phyloP scores from a whole-genome alignment of 495 filamentous ascomycete genomes.

The Penicillium paxilli region DNA sequence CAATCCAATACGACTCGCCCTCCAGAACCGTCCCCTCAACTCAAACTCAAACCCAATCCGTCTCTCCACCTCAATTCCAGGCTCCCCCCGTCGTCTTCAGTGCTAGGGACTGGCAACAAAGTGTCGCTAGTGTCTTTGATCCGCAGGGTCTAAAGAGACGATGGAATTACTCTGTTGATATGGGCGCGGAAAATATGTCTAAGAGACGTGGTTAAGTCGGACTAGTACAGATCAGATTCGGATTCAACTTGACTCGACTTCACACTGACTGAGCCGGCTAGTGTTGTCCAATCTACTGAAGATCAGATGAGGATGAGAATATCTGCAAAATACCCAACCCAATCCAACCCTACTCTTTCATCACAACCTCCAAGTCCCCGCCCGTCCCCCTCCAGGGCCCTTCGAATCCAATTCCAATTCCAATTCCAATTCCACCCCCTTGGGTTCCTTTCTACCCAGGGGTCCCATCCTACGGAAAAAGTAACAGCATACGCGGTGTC shows the following conservation, averaged over 20 bases:
- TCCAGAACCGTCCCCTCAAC: conserved; percentile 33
- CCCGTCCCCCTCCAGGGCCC: background rate
- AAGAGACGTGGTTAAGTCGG: conserved; percentile 39
- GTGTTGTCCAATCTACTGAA: no score
- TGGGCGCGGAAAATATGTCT: conserved; percentile 26
- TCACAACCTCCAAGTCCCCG: background rate
- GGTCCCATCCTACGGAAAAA: no score
- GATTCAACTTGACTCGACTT: no score
- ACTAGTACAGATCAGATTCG: no score
- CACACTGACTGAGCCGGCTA: no score
- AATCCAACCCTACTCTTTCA: background rate
- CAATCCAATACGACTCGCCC: conserved; percentile 38
- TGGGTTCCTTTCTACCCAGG: no score
- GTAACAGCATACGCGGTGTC: no score
- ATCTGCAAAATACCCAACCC: background rate
- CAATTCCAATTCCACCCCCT: no score
- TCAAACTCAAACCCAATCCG: conserved; percentile 53
- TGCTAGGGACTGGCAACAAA: conserved; percentile 95
- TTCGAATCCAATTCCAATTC: no score
- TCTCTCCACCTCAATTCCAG: conserved; percentile 56
- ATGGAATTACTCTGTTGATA: conserved; percentile 56
- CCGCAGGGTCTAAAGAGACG: conserved; percentile 70
- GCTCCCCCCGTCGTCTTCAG: conserved; percentile 72
- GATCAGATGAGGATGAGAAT: conserved; percentile 19
- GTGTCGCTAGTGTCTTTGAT: conserved; percentile 86